A percentile compares a stretch with the other conserved stretches of the same genome.
phyloP scores from a whole-genome alignment of 768 basidiomycete genomes.

The Zangia roseola region DNA sequence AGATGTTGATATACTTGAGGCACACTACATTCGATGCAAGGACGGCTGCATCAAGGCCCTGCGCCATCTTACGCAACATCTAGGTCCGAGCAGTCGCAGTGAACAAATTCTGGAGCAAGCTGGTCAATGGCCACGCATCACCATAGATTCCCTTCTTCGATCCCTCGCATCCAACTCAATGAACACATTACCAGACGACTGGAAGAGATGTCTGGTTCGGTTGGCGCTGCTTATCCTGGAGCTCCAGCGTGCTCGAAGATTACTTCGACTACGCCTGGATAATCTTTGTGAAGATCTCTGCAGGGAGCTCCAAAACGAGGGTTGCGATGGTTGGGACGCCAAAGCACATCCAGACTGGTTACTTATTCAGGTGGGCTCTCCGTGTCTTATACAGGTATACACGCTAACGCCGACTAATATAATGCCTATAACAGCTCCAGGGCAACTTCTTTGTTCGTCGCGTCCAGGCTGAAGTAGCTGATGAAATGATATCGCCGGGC shows the following conservation, averaged over 20 bases:
- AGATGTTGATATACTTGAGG: not conserved
- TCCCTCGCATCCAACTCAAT: conserved; percentile 28
- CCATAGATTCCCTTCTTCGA: conserved; percentile 30
- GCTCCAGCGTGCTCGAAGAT: conserved; percentile 38
- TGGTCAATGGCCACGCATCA: conserved; percentile 40
- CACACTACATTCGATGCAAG: conserved; percentile 10
- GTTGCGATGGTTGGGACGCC: conserved; percentile 16
- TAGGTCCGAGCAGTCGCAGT: conserved; percentile 13
- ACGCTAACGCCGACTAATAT: not conserved
- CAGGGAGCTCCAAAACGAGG: conserved; percentile 26
- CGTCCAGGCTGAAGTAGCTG: conserved; percentile 41
- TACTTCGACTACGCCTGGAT: conserved; percentile 26
- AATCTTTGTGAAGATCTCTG: conserved; percentile 31
- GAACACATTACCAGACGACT: conserved; percentile 17
- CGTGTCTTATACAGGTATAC: not conserved
- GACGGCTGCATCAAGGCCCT: not conserved
- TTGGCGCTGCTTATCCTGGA: conserved; percentile 32
- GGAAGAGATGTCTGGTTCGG: conserved; percentile 30
- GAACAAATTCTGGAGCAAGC: conserved; percentile 20
- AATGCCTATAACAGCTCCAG: conserved; percentile 37
- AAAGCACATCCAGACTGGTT: conserved; percentile 40
- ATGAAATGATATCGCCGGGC: conserved; percentile 46
- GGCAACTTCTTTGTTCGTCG: conserved; percentile 42
- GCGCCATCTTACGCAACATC: not conserved
- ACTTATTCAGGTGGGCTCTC: conserved; percentile 39